Percentiles rank a stretch among this genome's conserved stretches.
phyloP scores from a whole-genome alignment of 2,329 filamentous ascomycete genomes.

The Diaporthe australafricana region DNA sequence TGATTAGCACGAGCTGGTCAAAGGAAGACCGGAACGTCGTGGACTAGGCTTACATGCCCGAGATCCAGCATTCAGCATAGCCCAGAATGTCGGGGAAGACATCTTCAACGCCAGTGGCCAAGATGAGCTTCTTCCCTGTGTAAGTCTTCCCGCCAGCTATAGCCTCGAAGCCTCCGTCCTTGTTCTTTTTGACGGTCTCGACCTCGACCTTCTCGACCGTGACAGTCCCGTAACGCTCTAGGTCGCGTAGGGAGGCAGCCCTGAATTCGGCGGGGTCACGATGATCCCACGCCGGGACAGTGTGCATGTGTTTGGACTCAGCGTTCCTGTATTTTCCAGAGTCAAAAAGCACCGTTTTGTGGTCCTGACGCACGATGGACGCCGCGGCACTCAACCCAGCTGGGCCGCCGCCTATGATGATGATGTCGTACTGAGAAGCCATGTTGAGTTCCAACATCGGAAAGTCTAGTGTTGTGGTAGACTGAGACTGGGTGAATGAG shows the following conservation, averaged over 20 bases:
- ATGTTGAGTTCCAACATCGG: not conserved
- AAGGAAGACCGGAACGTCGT: fast-evolving
- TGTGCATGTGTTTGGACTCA: conserved; percentile 60
- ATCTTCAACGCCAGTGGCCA: conserved; percentile 66
- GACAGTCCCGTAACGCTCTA: conserved; percentile 50
- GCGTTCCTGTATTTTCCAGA: conserved; percentile 62
- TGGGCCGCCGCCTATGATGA: conserved; percentile 65
- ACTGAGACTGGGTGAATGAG: too few relatives aligned
- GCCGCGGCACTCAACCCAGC: conserved; percentile 60
- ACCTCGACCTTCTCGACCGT: conserved; percentile 42
- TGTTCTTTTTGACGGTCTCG: conserved; percentile 38
- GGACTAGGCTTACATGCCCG: conserved; percentile 55
- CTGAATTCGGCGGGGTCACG: conserved; percentile 49
- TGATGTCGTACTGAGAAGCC: conserved; percentile 41
- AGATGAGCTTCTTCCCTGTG: conserved; percentile 62
- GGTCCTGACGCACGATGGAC: conserved; percentile 60
- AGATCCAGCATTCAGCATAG: conserved; percentile 66
- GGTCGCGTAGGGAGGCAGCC: conserved; percentile 46
- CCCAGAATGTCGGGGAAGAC: conserved; percentile 62
- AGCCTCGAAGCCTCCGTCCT: conserved; percentile 32
- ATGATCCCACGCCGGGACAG: conserved; percentile 53
- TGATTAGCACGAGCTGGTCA: not conserved
- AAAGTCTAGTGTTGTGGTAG: too few relatives aligned
- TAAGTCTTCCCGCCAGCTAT: conserved; percentile 56
- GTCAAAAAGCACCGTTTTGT: conserved; percentile 61